Conservation (phyloP, 2,329 filamentous ascomycete species). For the Colletotrichum eremochloae region DNA sequence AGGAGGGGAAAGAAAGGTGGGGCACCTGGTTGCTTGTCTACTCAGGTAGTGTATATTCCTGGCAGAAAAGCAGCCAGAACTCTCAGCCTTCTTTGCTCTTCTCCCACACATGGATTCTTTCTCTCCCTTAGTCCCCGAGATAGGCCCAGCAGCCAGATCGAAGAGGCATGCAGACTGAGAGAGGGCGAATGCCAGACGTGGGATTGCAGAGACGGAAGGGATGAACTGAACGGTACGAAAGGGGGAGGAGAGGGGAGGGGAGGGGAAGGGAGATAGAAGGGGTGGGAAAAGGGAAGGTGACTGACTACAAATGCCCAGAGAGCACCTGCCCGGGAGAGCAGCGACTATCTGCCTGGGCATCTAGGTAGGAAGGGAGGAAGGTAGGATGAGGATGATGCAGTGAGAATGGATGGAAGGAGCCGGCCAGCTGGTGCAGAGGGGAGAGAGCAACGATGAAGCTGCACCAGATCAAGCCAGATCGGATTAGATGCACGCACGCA, state of each 20-base stretch:
- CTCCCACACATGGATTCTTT: not conserved
- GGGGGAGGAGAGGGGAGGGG: not conserved
- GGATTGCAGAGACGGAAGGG: constrained; percentile 8
- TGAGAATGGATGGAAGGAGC: not conserved
- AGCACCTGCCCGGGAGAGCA: not conserved
- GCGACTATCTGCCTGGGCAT: not conserved
- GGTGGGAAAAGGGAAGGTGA: constrained; percentile 1
- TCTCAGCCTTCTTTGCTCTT: too few relatives aligned
- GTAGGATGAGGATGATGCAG: not conserved
- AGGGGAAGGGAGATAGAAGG: not conserved
- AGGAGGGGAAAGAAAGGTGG: constrained; percentile 18
- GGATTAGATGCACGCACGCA: not conserved
- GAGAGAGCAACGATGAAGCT: not conserved
- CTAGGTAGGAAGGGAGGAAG: not conserved
- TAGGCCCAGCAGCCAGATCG: too few relatives aligned
- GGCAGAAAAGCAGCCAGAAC: not conserved
- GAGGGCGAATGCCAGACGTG: constrained; percentile 8
- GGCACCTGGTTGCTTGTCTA: constrained; percentile 3
- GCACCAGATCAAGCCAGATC: not conserved
- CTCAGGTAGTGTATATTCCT: not conserved
- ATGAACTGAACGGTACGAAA: not conserved
- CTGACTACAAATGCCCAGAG: not conserved
- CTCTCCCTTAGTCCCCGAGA: not conserved
- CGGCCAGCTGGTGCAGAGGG: not conserved
- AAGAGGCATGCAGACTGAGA: not conserved